phyloP scores from a whole-genome alignment of 2,329 filamentous ascomycete species.

The Colletotrichum coccodes region DNA sequence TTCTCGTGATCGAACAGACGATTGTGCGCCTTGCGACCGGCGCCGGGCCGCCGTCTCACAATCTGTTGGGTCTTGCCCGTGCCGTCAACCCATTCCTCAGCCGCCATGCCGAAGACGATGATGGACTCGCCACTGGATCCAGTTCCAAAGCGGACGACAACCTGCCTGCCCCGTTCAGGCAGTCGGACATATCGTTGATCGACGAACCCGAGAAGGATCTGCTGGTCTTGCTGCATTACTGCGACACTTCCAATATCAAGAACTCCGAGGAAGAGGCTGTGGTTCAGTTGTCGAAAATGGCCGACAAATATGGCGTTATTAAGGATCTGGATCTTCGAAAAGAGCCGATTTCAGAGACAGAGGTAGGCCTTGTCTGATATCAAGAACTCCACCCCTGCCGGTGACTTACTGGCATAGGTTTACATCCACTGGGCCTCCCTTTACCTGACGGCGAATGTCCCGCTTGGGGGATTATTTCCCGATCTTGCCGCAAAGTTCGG shows the following conservation, averaged over 20 bases:
- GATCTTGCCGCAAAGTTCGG: slow-evolving; percentile 5
- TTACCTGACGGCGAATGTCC: slow-evolving; percentile 28
- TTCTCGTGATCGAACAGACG: slow-evolving; percentile 23
- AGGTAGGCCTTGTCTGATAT: neutral
- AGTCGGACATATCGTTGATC: slow-evolving; percentile 21
- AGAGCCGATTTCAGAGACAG: slow-evolving; percentile 32
- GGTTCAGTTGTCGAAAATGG: slow-evolving; percentile 14
- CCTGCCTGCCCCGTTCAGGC: slow-evolving; percentile 14
- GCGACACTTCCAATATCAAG: slow-evolving; percentile 15
- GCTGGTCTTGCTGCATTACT: slow-evolving; percentile 32
- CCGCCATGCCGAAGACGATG: neutral
- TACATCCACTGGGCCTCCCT: slow-evolving; percentile 24
- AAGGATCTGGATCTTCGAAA: slow-evolving; percentile 32
- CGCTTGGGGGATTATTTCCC: neutral
- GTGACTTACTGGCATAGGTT: neutral
- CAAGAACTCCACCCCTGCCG: neutral
- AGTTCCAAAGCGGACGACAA: neutral
- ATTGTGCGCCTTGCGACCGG: slow-evolving; percentile 15
- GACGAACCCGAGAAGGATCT: slow-evolving; percentile 32
- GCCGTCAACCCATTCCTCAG: slow-evolving; percentile 33
- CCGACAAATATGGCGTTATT: slow-evolving; percentile 26
- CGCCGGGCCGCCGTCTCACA: neutral
- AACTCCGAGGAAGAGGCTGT: slow-evolving; percentile 23
- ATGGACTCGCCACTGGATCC: neutral
- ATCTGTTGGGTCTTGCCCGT: slow-evolving; percentile 18